phyloP scores from a whole-genome alignment of 352 stramenopile genomes.

The Phytopythium vexans region DNA sequence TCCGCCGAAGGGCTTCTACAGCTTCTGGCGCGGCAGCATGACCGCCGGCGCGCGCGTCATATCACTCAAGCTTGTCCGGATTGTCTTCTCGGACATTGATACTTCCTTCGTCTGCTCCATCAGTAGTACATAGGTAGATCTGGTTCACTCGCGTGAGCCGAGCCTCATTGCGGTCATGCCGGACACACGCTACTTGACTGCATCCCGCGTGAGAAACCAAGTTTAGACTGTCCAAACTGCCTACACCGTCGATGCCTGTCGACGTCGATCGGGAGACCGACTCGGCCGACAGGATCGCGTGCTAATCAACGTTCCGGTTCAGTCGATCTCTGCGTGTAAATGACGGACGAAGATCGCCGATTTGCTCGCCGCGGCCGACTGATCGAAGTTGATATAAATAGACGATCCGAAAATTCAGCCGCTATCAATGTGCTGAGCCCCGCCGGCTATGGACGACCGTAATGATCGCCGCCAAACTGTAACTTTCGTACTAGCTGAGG shows the following conservation, averaged over 20 bases:
- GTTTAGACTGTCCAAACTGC: constrained; percentile 74
- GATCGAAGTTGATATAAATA: too few relatives aligned
- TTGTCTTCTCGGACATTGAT: constrained; percentile 86
- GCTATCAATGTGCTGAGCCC: too few relatives aligned
- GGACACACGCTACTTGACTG: constrained; percentile 63
- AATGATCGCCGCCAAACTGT: too few relatives aligned
- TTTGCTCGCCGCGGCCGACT: too few relatives aligned
- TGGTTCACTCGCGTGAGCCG: constrained; percentile 77
- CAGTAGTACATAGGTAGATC: constrained; percentile 45
- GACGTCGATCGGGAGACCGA: constrained; percentile 54
- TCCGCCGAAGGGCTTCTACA: constrained; percentile 42
- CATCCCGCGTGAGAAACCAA: constrained; percentile 79
- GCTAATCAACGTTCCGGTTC: too few relatives aligned
- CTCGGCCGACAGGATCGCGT: constrained; percentile 68
- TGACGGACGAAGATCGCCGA: too few relatives aligned
- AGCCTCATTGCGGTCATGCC: constrained; percentile 63
- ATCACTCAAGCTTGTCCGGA: constrained; percentile 75
- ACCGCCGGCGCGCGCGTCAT: constrained; percentile 76
- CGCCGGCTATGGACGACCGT: too few relatives aligned
- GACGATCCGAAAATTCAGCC: too few relatives aligned
- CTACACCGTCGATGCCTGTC: constrained; percentile 48
- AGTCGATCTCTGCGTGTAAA: too few relatives aligned
- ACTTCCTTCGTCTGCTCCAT: constrained; percentile 63
- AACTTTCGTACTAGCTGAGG: too few relatives aligned
- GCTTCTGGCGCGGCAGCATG: constrained; percentile 77